Evolutionary conservation across 768 basidiomycete genomes (phyloP), one percentile per base, ranked within the genome.

Genomic region (Russula compacta): DNA sequence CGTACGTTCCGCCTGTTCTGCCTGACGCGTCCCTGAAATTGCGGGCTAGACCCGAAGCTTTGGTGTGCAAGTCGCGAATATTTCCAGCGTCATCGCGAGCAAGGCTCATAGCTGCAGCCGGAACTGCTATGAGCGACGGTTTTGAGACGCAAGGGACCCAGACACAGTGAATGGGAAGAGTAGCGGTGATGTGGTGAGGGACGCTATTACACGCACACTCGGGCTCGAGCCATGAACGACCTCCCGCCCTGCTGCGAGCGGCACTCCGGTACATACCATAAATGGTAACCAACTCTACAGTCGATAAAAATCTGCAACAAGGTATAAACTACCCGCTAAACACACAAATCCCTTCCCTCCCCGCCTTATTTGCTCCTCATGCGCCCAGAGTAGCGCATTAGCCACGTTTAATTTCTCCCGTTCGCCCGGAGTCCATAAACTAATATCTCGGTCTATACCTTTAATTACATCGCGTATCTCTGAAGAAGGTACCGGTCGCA

Each of bases 221-320:
- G 46, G 36, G n/a, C 49, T 33, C 11, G 24, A 14, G 15, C 40
- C 53, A n/a, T n/a, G 39, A 29, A 29, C 24, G 24, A 29, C 24
- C 2, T 19, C 51, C 42, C 11, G 46, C 7, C 39, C 53, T 19
- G n/a, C 38, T 35, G 24, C 29, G 33, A 42, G 40, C 59, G 58
- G 35, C n/a, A 39, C 24, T 53, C 33, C 38, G 19, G 15, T 40
- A 24, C 14, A 38, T 51, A 29, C 59, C 47, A 60, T 49, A 48
- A 49, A 43, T 15, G 60, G 54, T 11, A 49, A 19, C 33, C 12
- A 33, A 5, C 12, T 6, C 46, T 36, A 43, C 43, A 47, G 6
- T 32, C 93, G 77, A 75, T 95, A 97, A 58, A 95, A 84, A 74
- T 98, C 95, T 10, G 93, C 92, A 1, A 93, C 91, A 42, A 98